phyloP scores from a whole-genome alignment of 257 asterid species.

The Penstemon newberryi region DNA sequence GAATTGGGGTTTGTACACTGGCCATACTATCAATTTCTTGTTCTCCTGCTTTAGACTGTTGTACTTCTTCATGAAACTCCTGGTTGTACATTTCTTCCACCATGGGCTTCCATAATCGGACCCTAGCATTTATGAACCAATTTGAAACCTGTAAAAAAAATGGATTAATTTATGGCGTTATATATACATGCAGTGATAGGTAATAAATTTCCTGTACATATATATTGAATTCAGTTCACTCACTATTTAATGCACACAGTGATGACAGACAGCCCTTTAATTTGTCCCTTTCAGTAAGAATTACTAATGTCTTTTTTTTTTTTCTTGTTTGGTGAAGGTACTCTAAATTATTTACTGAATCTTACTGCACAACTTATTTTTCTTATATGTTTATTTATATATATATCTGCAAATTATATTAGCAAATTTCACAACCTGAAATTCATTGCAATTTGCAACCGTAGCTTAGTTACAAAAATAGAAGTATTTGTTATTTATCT shows the following conservation, averaged over 20 bases:
- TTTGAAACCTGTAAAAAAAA: conserved; percentile 62
- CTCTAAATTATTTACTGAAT: too few relatives aligned
- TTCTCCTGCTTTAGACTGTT: conserved; percentile 22
- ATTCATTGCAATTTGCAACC: too few relatives aligned
- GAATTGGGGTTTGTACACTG: conserved; percentile 34
- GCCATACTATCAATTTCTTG: conserved; percentile 14
- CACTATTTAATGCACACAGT: conserved; percentile 27
- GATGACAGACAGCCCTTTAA: not conserved
- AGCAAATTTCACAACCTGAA: too few relatives aligned
- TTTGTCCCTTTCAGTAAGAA: not conserved
- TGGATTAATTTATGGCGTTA: conserved; percentile 25
- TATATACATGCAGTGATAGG: not conserved
- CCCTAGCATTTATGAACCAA: conserved; percentile 42
- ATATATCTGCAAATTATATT: too few relatives aligned
- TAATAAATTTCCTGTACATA: conserved; percentile 24
- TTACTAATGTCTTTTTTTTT: not conserved
- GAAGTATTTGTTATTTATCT: too few relatives aligned
- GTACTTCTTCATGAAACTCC: conserved; percentile 46
- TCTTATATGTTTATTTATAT: not conserved
- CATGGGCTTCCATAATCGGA: conserved; percentile 82
- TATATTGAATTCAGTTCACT: conserved; percentile 14
- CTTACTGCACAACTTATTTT: not conserved
- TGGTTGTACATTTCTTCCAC: conserved; percentile 83
- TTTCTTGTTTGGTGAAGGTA: not conserved
- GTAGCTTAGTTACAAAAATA: too few relatives aligned